Base-by-base conservation (phyloP, 164 flowering plant species). In the Sextonia rubra region DNA sequence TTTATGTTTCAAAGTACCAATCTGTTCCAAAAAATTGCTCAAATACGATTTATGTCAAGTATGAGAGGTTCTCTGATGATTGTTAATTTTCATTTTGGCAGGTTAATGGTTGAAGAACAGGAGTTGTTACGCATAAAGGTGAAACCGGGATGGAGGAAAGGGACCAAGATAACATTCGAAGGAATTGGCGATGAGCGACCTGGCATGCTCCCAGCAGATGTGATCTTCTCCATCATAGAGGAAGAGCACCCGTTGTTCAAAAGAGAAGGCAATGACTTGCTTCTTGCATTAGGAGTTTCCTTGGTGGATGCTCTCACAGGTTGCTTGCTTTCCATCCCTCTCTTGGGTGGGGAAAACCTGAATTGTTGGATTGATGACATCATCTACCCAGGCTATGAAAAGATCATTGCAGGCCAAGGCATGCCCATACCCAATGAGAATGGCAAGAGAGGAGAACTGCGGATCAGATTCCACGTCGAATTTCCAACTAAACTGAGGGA, bases 111-210 rank as follows among this genome's bases (percentile, higher is more conserved):
- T 23, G 81, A 84, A 80, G 89, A 89, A 75, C 91, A 86, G 55
- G 95, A 93, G 76, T 69, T 75, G 52, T 64, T 91, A 15, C 77
- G 69, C 47, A 90, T 93, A 75, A 83, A 85, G 29, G 83, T 93
- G 68, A 88, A 89, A 77, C 91, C 95, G 12, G 98, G 98, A 78
- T 91, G 97, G 98, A 86, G 66, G 77, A 83, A 81, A 69, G 98
- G 98, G 32, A 93, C 93, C 17, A 87, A 80, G 78, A 83, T 93
- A 7, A 87, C 89, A 52, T 93, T 93, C 61, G 94, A 91, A 70
- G 94, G 97, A 23, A 82, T 75, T 70, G 94, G 95, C 0, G 83
- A 85, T 15, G 93, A 93, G 85, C 84, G 70, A 71, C 91, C 91
- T 2, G 92, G 97, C 0, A 63, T 69, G 48, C 79, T 78, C 12